Conservation (phyloP, 768 basidiomycete genomes). For the Cyathus striatus region DNA sequence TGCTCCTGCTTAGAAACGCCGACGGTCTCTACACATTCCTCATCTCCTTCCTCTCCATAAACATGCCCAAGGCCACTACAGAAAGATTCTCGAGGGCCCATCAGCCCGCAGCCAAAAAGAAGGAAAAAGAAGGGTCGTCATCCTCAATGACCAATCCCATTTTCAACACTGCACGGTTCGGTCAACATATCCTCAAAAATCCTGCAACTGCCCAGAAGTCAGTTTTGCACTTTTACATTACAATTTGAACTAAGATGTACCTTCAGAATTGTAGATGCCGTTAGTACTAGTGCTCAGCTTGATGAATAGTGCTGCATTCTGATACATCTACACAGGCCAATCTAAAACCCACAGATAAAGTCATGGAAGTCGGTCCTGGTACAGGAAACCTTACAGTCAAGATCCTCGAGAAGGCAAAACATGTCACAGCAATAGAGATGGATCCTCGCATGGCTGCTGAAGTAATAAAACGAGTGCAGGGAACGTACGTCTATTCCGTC, state of each 20-base stretch:
- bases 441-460: conserved; percentile 99
- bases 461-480: conserved; percentile 93
- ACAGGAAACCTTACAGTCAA: conserved; percentile 94
- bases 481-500: conserved; percentile 69
- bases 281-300: conserved; percentile 14
- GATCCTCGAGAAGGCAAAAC: conserved; percentile 90
- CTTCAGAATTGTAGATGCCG: conserved; percentile 39
- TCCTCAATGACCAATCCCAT: conserved; percentile 78
- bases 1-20: too few relatives aligned
- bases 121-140: conserved; percentile 34
- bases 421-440: conserved; percentile 93
- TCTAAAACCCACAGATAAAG: conserved; percentile 89
- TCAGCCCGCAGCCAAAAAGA: conserved; percentile 51
- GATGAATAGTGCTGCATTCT: conserved; percentile 8
- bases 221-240: conserved; percentile 12
- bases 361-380: conserved; percentile 96
- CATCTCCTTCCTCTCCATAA: too few relatives aligned
- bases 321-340: conserved; percentile 55
- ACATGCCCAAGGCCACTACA: conserved; percentile 78
- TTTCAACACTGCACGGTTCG: conserved; percentile 93
- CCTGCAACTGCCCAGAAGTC: conserved; percentile 87
- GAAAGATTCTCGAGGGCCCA: conserved; percentile 70
- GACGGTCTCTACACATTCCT: too few relatives aligned
- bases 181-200: conserved; percentile 97
- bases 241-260: conserved; percentile 10